Conservation (phyloP, 768 basidiomycete genomes). For the Collybia nuda region DNA sequence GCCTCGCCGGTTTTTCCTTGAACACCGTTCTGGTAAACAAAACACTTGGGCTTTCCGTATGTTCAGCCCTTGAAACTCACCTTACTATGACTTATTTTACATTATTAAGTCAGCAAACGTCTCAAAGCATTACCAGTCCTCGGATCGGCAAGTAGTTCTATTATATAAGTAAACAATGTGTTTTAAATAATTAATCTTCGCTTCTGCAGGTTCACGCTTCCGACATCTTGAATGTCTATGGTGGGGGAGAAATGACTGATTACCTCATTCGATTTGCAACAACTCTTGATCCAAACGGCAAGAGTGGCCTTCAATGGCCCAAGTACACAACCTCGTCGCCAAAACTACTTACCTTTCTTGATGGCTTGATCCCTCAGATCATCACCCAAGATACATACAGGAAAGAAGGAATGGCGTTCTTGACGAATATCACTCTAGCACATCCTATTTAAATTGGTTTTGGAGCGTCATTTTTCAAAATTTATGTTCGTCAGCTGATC, state of each 20-base stretch:
- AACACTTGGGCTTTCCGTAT: constrained; percentile 42
- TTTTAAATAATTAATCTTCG: neutral
- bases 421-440: constrained; percentile 31
- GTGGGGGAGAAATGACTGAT: constrained; percentile 40
- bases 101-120: constrained; percentile 42
- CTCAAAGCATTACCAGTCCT: constrained; percentile 40
- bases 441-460: constrained; percentile 23
- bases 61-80: constrained; percentile 14
- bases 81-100: neutral
- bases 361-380: constrained; percentile 27
- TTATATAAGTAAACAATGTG: neutral
- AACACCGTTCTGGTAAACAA: constrained; percentile 33
- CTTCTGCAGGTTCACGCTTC: constrained; percentile 36
- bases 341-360: constrained; percentile 39
- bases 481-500: neutral
- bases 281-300: constrained; percentile 44
- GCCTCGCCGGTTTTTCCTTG: constrained; percentile 46
- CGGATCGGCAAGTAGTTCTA: constrained; percentile 36
- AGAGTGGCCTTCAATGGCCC: constrained; percentile 40
- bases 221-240: constrained; percentile 42
- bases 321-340: constrained; percentile 33
- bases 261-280: constrained; percentile 44
- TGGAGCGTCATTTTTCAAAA: constrained; percentile 6
- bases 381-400: constrained; percentile 46
- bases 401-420: constrained; percentile 31